These are phyloP conservation scores for Aspergillaceae sp. DNA, from an alignment of 2,329 filamentous ascomycete genomes.

Conservation along the genomic window DNA sequence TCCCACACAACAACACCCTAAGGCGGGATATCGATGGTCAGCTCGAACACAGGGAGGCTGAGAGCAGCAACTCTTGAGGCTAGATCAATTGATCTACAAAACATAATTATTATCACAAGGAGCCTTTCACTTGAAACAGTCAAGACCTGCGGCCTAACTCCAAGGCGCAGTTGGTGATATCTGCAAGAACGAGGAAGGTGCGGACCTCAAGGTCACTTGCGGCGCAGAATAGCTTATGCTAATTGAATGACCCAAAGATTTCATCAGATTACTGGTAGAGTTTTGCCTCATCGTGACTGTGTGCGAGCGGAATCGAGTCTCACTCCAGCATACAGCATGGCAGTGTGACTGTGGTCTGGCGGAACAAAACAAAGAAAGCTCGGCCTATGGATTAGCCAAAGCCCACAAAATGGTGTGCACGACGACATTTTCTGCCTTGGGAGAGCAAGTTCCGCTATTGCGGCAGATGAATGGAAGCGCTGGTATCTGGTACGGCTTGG, in stretches of 20 bases:
- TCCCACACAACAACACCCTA: constrained; percentile 8
- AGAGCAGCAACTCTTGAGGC: constrained; percentile 3
- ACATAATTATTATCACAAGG: background rate
- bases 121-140: no score
- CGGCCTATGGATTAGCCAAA: constrained; percentile 13
- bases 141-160: background rate
- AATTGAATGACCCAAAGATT: constrained; percentile 4
- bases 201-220: background rate
- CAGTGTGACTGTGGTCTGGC: background rate
- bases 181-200: constrained; percentile 3
- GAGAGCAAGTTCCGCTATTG: constrained; percentile 4
- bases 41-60: constrained; percentile 6
- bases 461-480: constrained; percentile 2
- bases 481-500: background rate
- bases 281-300: no score
- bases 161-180: constrained; percentile 24
- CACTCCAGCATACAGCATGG: background rate
- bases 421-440: constrained; percentile 2
- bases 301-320: no score
- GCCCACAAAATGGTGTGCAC: background rate
- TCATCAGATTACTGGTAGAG: background rate
- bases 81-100: constrained; percentile 14
- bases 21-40: constrained; percentile 2
- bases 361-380: constrained; percentile 2
- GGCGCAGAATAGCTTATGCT: background rate